These are phyloP conservation scores for Coniochaeta sp. DNA, from an alignment of 2,329 filamentous ascomycete genomes.

Conservation along the genomic window DNA sequence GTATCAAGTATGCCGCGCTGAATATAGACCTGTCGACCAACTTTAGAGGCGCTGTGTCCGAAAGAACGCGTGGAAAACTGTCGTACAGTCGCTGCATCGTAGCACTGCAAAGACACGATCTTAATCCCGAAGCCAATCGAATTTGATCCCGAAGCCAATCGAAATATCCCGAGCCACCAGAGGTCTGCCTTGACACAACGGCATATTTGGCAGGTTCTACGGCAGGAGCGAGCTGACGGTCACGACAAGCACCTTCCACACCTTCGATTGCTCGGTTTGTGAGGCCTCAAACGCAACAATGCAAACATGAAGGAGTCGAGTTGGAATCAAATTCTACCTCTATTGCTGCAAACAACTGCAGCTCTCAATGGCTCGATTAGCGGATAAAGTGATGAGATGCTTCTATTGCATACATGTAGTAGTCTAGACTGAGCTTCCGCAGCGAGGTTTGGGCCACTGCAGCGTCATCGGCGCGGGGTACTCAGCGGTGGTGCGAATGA, in stretches of 20 bases:
- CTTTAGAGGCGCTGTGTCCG: background rate
- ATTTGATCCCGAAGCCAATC: background rate
- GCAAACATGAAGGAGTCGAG: too few relatives aligned
- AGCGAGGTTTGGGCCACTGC: background rate
- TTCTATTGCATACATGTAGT: too few relatives aligned
- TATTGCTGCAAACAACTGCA: background rate
- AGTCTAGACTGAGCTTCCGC: too few relatives aligned
- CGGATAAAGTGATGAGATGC: background rate
- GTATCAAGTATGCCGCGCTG: background rate
- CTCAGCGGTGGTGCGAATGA: background rate
- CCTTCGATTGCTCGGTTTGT: background rate
- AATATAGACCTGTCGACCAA: background rate
- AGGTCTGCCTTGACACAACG: background rate
- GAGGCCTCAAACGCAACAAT: background rate
- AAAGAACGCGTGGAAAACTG: background rate
- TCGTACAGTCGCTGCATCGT: background rate
- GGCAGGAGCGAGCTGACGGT: background rate
- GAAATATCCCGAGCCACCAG: background rate
- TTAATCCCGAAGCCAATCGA: background rate
- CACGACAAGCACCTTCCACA: background rate
- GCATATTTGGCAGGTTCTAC: background rate
- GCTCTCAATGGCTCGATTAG: background rate
- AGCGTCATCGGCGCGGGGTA: background rate
- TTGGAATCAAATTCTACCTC: too few relatives aligned
- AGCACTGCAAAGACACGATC: background rate